phyloP scores from a whole-genome alignment of 2,329 filamentous ascomycete genomes.

The Calonectria pauciramosa region DNA sequence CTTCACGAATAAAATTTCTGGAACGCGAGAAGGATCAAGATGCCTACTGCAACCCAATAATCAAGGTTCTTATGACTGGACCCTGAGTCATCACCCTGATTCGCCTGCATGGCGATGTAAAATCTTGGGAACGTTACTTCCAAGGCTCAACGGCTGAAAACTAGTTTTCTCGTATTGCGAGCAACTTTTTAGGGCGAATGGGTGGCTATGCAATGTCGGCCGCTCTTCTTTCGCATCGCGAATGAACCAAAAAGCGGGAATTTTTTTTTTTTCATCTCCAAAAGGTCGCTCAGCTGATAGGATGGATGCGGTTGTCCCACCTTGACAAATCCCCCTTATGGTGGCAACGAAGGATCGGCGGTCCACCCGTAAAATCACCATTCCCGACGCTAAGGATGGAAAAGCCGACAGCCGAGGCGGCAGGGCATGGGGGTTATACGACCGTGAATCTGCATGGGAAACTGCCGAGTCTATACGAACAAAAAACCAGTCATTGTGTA shows the following conservation, averaged over 20 bases:
- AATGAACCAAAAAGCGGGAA: neutral
- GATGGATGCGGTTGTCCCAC: no score
- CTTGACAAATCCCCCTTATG: neutral
- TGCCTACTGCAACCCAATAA: neutral
- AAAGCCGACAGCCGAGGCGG: neutral
- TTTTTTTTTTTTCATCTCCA: neutral
- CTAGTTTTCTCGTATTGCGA: neutral
- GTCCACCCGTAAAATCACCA: neutral
- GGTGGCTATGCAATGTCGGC: neutral
- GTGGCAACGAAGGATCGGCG: constrained; percentile 3
- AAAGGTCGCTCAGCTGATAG: neutral
- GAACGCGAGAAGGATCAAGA: neutral
- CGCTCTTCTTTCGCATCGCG: neutral
- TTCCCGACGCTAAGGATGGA: constrained; percentile 3
- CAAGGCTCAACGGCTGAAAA: neutral
- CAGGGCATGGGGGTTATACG: no score
- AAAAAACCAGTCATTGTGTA: neutral
- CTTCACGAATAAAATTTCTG: neutral
- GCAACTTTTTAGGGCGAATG: neutral
- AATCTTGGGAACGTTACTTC: neutral
- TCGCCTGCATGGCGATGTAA: no score
- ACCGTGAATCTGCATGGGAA: neutral
- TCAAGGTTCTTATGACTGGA: neutral
- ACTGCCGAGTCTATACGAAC: neutral
- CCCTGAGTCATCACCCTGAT: neutral